Base-by-base conservation (phyloP, 2,329 filamentous ascomycete species). In the Fonsecaea monophora region DNA sequence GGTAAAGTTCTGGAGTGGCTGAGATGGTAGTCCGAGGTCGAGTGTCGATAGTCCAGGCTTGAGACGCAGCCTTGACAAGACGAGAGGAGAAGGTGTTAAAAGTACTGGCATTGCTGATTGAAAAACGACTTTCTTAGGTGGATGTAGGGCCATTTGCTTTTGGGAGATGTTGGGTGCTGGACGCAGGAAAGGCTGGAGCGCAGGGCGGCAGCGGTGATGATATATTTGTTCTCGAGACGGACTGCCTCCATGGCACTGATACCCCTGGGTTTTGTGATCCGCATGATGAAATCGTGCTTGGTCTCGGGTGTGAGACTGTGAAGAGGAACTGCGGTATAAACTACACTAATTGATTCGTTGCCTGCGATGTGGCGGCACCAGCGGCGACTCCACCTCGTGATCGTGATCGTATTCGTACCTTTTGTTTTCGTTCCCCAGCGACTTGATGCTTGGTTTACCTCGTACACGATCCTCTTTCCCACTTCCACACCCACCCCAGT, bases 371-470 rank as follows among this genome's bases (percentile, higher is more conserved):
- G 3, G 15, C 40, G 21, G 21, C 21, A 21, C 21, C 21, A 21
- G 21, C 21, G 13, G 18, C 21, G 18, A 18, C 45, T 50, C 21
- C 45, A 50, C 45, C 21, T 50, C 45, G 45, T 50, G 6, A 42
- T 42, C 40, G 40, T n/a, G 18, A 50, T 50, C 45, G 45, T 50
- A 50, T 50, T 50, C 45, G 45, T 50, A 13, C 12, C 21, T 18
- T 25, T 50, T 21, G 40, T 50, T 50, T 50, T 50, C 25, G 15
- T 10, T 8, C 30, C 8, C 15, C 8, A 21, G n/a, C 8, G 21
- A 40, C 37, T 13, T 40, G 12, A 10, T 13, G 37, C 12, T 40
- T 40, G 10, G 37, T 13, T 40, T 38, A 15, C 37, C 37, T 12
- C 18, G 18, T 12, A 45, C 15, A 45, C 40, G 15, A 18, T 30